Evolutionary conservation across 257 asterid species (phyloP).

Genomic region (Solanum neorickii): DNA sequence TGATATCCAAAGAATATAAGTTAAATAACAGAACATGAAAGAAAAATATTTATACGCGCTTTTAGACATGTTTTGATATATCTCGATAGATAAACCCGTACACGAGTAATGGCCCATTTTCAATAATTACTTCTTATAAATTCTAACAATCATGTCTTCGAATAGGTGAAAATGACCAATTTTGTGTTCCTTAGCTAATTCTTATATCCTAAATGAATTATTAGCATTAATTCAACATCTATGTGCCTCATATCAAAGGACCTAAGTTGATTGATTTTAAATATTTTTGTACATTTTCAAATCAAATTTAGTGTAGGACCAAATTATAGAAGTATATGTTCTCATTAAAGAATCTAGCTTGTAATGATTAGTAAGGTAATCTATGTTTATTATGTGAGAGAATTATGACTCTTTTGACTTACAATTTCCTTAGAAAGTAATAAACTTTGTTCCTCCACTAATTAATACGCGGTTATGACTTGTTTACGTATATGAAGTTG

Average conservation of each 20-base stretch:
- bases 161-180: background rate
- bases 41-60: too few relatives aligned
- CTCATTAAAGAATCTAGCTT: background rate
- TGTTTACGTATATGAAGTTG: background rate
- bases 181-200: background rate
- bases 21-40: too few relatives aligned
- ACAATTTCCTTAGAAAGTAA: background rate
- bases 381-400: background rate
- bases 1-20: too few relatives aligned
- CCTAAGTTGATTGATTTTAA: background rate
- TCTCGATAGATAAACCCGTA: too few relatives aligned
- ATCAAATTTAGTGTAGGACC: background rate
- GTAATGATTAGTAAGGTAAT: background rate
- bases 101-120: background rate
- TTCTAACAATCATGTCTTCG: background rate
- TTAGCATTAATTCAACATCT: background rate
- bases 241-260: background rate
- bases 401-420: background rate
- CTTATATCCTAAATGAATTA: background rate
- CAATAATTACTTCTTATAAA: background rate
- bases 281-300: background rate
- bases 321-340: background rate
- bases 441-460: background rate
- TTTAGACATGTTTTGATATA: too few relatives aligned
- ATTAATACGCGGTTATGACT: background rate